Percentiles rank a stretch among this genome's conserved stretches.
These are phyloP conservation scores for Taiwanofungus camphoratus DNA, from an alignment of 1,284 basidiomycete genomes.

Conservation along the genomic window DNA sequence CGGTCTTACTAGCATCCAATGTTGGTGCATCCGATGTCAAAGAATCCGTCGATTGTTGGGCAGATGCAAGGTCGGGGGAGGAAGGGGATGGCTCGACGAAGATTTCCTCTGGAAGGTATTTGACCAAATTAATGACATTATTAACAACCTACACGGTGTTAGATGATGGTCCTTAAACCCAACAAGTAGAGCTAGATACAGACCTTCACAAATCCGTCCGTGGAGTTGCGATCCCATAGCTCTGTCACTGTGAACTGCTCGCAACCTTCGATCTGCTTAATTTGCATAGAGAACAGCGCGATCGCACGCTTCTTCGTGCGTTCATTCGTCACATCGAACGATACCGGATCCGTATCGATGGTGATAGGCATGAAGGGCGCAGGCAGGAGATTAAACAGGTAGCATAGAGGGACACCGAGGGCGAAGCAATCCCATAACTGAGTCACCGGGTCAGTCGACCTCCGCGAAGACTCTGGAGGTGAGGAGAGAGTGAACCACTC, in stretches of 20 bases:
- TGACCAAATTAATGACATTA: conserved; percentile 86
- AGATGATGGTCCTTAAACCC: neutral
- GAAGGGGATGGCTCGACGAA: conserved; percentile 62
- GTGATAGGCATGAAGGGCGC: conserved; percentile 57
- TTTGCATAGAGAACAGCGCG: conserved; percentile 72
- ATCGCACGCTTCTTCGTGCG: conserved; percentile 76
- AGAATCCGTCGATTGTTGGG: conserved; percentile 58
- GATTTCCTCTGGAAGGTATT: conserved; percentile 70
- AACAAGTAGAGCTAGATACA: conserved; percentile 17
- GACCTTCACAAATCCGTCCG: conserved; percentile 94
- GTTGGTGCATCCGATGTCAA: conserved; percentile 36
- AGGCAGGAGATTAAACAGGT: conserved; percentile 90
- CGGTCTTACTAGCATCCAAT: conserved; percentile 28
- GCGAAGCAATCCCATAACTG: conserved; percentile 94
- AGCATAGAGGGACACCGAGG: conserved; percentile 90
- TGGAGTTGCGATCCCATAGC: conserved; percentile 85
- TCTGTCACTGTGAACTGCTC: conserved; percentile 83
- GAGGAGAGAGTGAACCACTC: conserved; percentile 62
- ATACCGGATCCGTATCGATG: conserved; percentile 62
- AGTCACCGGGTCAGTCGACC: conserved; percentile 82
- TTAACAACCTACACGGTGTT: conserved; percentile 68
- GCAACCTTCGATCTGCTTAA: conserved; percentile 58
- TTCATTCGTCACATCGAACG: conserved; percentile 66
- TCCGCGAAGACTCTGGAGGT: conserved; percentile 50
- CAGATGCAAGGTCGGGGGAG: conserved; percentile 43